Base-by-base conservation (phyloP, 768 basidiomycete genomes). In the Serendipita indica region DNA sequence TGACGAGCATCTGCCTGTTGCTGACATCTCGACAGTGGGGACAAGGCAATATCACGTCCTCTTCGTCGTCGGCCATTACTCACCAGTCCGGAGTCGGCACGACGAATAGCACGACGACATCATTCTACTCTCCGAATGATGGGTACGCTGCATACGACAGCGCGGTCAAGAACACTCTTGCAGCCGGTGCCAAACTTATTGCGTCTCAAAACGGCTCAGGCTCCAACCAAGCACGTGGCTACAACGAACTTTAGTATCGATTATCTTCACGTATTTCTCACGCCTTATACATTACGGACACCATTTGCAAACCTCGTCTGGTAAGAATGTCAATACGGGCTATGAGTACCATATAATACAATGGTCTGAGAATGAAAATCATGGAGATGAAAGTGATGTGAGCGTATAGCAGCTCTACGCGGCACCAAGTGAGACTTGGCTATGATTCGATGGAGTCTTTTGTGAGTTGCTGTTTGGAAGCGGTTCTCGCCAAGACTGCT, bases 91-190 rank as follows among this genome's bases (percentile, higher is more conserved):
- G 39, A 7, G 39, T 33, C n/a, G 41, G 39, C 2, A 46, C 18
- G 5, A 65, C 72, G 0, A 62, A 63, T 27, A 62, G 64, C 16
- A 68, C 66, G 39, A 67, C 68, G 18, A 76, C 75, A 3, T 79
- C 78, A 4, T 57, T 72, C n/a, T 16, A 22, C n/a, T 79, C 81
- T 2, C 83, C 83, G 27, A 79, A 81, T 59, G 83, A 84, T 68
- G 83, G 83, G 66, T 84, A 84, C 64, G 58, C 41, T 2, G 30
- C 39, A 32, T 59, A 43, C 34, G 22, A 39, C 10, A 10, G 4
- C 30, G 28, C 39, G 10, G 18, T 59, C 39, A 46, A 46, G 28
- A 32, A 14, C 3, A 28, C 43, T 3, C 25, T 59, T 28, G 27
- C 27, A 32, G 35, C 39, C 12, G 58, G 41, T 7, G 39, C 25